A percentile compares a stretch with the other conserved stretches of the same genome.
Evolutionary conservation across 352 stramenopile genomes (phyloP).

Genomic region (Globisporangium okanoganense): DNA sequence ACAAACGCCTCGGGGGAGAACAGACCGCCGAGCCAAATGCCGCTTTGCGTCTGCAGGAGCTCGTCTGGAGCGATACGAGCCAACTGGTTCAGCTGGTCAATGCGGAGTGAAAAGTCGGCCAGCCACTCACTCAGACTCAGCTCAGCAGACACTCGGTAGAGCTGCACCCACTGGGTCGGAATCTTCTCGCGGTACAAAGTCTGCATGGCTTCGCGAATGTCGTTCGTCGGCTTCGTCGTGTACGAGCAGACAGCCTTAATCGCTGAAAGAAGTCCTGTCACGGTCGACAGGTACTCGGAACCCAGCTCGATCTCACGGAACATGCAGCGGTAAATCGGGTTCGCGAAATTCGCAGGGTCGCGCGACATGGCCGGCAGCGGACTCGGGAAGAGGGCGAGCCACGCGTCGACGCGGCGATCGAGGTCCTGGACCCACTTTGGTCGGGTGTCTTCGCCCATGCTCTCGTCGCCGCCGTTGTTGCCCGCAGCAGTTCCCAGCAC

Average conservation of each 20-base stretch:
- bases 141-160: conserved; percentile 57
- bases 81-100: conserved; percentile 61
- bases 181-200: conserved; percentile 70
- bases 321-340: conserved; percentile 92
- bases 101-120: conserved; percentile 68
- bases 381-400: conserved; percentile 55
- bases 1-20: conserved; percentile 93
- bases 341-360: conserved; percentile 59
- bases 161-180: conserved; percentile 44
- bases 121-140: conserved; percentile 82
- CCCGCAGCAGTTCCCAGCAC: conserved; percentile 30
- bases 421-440: conserved; percentile 85
- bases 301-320: conserved; percentile 85
- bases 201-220: conserved; percentile 78
- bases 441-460: conserved; percentile 36
- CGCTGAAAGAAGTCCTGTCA: conserved; percentile 62
- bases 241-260: conserved; percentile 80
- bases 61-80: conserved; percentile 37
- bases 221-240: conserved; percentile 86
- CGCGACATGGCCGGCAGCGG: conserved; percentile 40
- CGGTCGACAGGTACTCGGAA: conserved; percentile 50
- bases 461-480: conserved; percentile 19
- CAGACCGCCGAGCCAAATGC: conserved; percentile 90
- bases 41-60: conserved; percentile 26
- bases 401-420: conserved; percentile 56